These are phyloP conservation scores for Gonium pectorale DNA, from an alignment of 139 green algal species.

Conservation along the genomic window DNA sequence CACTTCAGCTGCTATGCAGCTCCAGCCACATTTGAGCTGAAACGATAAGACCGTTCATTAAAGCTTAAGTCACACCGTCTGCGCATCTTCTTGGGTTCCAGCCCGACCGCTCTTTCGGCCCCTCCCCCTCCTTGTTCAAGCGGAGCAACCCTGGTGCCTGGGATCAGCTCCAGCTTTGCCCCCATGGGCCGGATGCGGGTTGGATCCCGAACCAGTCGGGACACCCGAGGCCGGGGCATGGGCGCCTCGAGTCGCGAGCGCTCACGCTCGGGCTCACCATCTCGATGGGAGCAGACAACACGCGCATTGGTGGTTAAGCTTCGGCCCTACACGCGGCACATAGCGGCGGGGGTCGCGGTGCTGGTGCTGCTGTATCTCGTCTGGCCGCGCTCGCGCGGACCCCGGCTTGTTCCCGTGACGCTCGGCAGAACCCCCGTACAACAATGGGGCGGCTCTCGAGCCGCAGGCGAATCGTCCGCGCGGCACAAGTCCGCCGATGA, in stretches of 20 bases:
- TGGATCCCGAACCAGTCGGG: background rate
- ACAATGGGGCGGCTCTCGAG: background rate
- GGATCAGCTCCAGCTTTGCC: no score
- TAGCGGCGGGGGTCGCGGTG: background rate
- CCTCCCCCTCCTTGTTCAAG: no score
- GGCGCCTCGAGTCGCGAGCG: background rate
- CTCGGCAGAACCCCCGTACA: no score
- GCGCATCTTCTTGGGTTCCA: no score
- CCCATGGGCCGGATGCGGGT: conserved; percentile 31
- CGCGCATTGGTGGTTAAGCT: background rate
- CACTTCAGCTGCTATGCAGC: no score
- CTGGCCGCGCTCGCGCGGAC: background rate
- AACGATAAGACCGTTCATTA: no score
- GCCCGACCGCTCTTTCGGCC: no score
- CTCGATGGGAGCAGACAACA: background rate
- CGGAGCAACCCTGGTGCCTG: no score
- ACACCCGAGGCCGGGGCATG: no score
- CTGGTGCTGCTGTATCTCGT: background rate
- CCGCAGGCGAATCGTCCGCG: background rate
- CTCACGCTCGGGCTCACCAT: conserved; percentile 27
- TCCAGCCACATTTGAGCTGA: no score
- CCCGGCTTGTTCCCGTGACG: no score
- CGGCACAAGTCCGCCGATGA: background rate
- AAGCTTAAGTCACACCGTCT: no score
- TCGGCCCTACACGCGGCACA: background rate